Evolutionary conservation across 768 basidiomycete species (phyloP), one percentile per base, ranked within the genome.

Genomic region (Scleroderma citrinum): DNA sequence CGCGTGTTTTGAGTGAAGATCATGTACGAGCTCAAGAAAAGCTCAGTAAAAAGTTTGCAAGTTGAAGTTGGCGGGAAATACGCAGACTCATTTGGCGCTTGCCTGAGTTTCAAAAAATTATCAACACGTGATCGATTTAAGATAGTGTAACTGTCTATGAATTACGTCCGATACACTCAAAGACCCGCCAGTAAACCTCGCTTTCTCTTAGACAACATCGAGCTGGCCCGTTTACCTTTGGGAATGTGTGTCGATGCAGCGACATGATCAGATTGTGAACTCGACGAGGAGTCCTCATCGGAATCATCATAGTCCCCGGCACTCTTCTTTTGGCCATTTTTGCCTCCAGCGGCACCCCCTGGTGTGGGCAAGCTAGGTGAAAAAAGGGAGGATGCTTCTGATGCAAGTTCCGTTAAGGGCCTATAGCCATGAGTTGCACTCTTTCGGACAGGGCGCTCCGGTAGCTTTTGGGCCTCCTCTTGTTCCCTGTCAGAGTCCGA

Each of bases 1-100:
- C 88, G 81, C 67, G 88, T 92, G 76, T 78, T 82, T 67, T 86
- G 79, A 61, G 86, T 87, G 80, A 84, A 92, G 71, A 80, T 76
- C 88, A 91, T 91, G 74, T 69, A 77, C 75, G 53, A 67, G 67
- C 66, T 52, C 37, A 47, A 31, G 31, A 31, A 29, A 29, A 51
- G 59, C 64, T 64, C 60, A 8, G n/a, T n/a, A n/a, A 48, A 43
- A n/a, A 34, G 17, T 10, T 30, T 8, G 31, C 31, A 13, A 7
- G 7, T 32, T 32, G 31, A 7, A 32, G 31, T 32, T 32, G 31
- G 31, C 7, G 31, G 13, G 31, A 32, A 13, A 32, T 7, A 7
- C n/a, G n/a, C n/a, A n/a, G n/a, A n/a, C n/a, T n/a, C 26, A 8
- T 29, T 8, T 29, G 8, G 8, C 8, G 26, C 26, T 8, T 29